Evolutionary conservation across 768 basidiomycete species (phyloP).

Genomic region (Piloderma croceum): DNA sequence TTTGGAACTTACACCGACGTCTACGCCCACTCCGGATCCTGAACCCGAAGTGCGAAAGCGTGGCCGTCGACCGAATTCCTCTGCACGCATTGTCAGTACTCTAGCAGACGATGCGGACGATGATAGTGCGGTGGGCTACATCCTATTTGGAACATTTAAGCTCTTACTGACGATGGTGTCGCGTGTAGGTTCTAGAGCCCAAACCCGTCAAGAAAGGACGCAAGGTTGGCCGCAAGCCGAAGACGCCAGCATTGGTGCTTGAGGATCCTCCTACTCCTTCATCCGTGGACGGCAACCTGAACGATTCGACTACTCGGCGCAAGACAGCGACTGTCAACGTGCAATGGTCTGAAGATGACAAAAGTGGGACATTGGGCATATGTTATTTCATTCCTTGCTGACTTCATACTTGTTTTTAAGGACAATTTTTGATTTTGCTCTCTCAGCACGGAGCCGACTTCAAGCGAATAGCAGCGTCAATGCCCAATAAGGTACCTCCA

Average conservation of each 20-base stretch:
- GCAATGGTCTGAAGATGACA: constrained; percentile 66
- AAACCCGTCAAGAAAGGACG: constrained; percentile 28
- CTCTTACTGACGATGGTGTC: constrained; percentile 13
- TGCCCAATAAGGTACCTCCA: constrained; percentile 53
- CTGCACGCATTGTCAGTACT: constrained; percentile 22
- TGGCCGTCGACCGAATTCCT: constrained; percentile 30
- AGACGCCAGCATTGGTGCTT: background rate
- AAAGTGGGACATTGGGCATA: constrained; percentile 35
- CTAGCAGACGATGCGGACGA: constrained; percentile 31
- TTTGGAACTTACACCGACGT: constrained; percentile 42
- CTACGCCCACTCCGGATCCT: constrained; percentile 68
- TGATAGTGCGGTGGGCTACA: constrained; percentile 22
- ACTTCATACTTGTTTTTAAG: constrained; percentile 25
- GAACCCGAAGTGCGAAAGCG: constrained; percentile 41
- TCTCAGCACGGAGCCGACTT: constrained; percentile 62
- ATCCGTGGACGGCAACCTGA: constrained; percentile 8
- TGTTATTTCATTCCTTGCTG: background rate
- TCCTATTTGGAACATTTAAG: background rate
- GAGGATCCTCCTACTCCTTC: background rate
- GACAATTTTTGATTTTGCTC: constrained; percentile 49
- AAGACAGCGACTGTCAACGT: constrained; percentile 26
- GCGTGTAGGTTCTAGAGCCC: constrained; percentile 22
- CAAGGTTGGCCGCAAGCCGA: constrained; percentile 11
- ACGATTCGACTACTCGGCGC: constrained; percentile 15
- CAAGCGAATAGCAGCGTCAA: constrained; percentile 59